These are phyloP conservation scores for Cryptococcus sp. DNA, from an alignment of 1,284 basidiomycete species.

Conservation along the genomic window DNA sequence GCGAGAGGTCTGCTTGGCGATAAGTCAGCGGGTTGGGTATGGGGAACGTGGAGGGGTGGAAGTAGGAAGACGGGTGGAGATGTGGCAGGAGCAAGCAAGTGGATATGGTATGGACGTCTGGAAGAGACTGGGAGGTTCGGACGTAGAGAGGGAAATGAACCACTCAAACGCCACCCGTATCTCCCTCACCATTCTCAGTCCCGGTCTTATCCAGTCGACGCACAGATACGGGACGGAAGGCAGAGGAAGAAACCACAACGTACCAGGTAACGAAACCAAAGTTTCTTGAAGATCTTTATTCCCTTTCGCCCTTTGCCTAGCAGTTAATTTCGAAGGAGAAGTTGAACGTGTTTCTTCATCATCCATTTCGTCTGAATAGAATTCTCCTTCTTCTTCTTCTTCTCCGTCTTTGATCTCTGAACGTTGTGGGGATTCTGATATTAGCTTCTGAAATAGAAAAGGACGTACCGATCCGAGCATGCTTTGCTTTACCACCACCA, in stretches of 20 bases:
- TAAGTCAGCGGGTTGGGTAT: constrained; percentile 51
- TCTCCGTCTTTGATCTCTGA: constrained; percentile 8
- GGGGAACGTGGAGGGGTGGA: neutral
- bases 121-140: neutral
- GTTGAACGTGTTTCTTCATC: constrained; percentile 12
- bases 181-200: too few species aligned
- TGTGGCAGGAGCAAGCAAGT: too few species aligned
- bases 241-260: neutral
- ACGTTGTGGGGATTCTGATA: constrained; percentile 4
- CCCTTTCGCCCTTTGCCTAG: constrained; percentile 29
- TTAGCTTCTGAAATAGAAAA: too few species aligned
- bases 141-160: neutral
- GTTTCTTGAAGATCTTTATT: constrained; percentile 27
- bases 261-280: constrained; percentile 21
- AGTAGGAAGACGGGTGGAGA: neutral
- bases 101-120: too few species aligned
- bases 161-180: too few species aligned
- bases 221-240: neutral
- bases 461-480: neutral
- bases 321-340: constrained; percentile 31
- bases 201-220: too few species aligned
- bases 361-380: constrained; percentile 1
- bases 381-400: neutral
- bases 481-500: neutral
- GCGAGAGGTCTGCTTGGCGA: constrained; percentile 51